Conservation (phyloP, 2,329 filamentous ascomycete genomes). For the Ceratocystis destructans region DNA sequence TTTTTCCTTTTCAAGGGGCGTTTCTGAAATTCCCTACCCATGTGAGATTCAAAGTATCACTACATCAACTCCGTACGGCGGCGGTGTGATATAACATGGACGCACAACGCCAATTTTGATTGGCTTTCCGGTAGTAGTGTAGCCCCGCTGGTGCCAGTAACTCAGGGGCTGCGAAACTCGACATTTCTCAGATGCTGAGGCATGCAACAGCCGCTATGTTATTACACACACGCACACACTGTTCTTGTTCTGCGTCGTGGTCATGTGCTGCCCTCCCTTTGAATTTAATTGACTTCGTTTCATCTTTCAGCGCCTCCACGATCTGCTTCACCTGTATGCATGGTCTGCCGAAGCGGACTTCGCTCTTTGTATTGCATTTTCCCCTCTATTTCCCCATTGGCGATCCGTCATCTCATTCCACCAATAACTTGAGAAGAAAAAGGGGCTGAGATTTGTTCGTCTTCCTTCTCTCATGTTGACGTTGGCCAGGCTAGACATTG, state of each 20-base stretch:
- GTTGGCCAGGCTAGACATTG: background rate
- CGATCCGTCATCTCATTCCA: conserved; percentile 6
- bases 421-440: background rate
- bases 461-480: too few relatives aligned
- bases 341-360: too few relatives aligned
- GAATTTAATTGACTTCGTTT: conserved; percentile 1
- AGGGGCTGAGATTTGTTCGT: background rate
- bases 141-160: background rate
- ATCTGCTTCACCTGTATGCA: background rate
- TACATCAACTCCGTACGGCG: too few relatives aligned
- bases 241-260: background rate
- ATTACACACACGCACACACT: background rate
- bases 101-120: background rate
- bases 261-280: background rate
- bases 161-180: background rate
- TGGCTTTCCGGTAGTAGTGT: background rate
- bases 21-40: background rate
- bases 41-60: too few relatives aligned
- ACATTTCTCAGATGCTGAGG: background rate
- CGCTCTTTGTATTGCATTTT: too few relatives aligned
- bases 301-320: background rate
- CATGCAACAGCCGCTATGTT: background rate
- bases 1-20: too few relatives aligned
- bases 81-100: background rate
- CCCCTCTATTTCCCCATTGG: background rate